phyloP scores from a whole-genome alignment of 306 rosid genomes.

The Prunus armeniaca region DNA sequence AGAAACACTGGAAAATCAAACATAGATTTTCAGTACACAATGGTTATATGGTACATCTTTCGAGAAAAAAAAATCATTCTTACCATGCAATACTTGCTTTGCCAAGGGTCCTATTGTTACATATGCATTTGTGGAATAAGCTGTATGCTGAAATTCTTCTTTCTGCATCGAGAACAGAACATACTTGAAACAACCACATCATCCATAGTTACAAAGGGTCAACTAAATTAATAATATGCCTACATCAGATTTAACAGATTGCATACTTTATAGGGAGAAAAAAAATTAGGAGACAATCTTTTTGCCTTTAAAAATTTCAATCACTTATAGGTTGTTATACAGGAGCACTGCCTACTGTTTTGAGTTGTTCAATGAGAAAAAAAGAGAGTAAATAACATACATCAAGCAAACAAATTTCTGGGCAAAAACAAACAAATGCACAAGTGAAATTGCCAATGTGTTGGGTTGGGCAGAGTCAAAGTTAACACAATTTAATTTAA shows the following conservation, averaged over 20 bases:
- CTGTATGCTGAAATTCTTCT: slow-evolving; percentile 97
- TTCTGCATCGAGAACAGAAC: slow-evolving; percentile 55
- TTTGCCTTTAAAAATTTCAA: not conserved
- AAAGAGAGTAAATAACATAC: not conserved
- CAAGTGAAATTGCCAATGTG: not conserved
- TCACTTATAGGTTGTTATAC: not conserved
- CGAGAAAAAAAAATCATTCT: not conserved
- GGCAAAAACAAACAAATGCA: not conserved
- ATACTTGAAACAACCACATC: slow-evolving; percentile 7
- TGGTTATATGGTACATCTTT: not conserved
- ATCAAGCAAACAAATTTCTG: not conserved
- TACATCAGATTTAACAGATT: not conserved
- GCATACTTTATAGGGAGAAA: not conserved
- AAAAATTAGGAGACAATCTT: not conserved
- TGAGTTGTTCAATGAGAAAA: not conserved
- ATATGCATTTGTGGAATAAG: slow-evolving; percentile 86
- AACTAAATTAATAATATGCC: not conserved
- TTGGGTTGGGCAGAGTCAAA: not conserved
- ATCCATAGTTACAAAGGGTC: not conserved
- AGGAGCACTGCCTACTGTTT: not conserved
- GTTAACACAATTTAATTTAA: not conserved
- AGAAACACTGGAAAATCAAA: not conserved
- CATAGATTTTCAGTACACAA: not conserved
- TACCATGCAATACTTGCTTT: slow-evolving; percentile 78
- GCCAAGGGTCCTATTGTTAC: slow-evolving; percentile 65